Conservation (phyloP, 345 rosid species). For the Rubroshorea leprosula region DNA sequence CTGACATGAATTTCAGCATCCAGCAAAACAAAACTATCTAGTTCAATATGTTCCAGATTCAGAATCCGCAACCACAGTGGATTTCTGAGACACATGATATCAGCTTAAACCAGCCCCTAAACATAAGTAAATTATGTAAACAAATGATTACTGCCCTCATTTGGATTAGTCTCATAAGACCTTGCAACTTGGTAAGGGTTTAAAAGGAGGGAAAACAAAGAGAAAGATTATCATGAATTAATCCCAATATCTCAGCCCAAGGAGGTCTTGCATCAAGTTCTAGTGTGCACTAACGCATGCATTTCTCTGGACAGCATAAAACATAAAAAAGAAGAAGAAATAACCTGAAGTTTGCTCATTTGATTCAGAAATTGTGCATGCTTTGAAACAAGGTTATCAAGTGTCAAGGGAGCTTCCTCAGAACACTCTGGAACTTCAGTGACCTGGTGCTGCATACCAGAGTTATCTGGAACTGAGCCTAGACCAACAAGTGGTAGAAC, state of each 20-base stretch:
- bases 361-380: constrained; percentile 84
- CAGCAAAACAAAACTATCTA: not conserved
- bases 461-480: constrained; percentile 50
- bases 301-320: not conserved
- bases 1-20: constrained; percentile 2
- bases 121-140: not conserved
- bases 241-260: not conserved
- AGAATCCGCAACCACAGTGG: too few species aligned
- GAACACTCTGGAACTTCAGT: constrained; percentile 56
- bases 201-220: not conserved
- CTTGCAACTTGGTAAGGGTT: not conserved
- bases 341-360: constrained; percentile 89
- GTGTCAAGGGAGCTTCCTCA: constrained; percentile 68
- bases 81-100: too few species aligned
- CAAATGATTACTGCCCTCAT: not conserved
- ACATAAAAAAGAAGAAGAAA: not conserved
- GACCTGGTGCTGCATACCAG: constrained; percentile 50
- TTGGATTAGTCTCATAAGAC: not conserved
- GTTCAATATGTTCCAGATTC: too few species aligned
- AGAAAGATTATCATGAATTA: not conserved
- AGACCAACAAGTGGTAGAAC: constrained; percentile 57
- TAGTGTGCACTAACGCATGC: not conserved
- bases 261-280: not conserved
- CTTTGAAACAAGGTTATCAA: constrained; percentile 76
- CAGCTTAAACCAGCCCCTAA: too few species aligned